phyloP scores from a whole-genome alignment of 2,329 filamentous ascomycete species.

The Teratosphaeria nubilosa region DNA sequence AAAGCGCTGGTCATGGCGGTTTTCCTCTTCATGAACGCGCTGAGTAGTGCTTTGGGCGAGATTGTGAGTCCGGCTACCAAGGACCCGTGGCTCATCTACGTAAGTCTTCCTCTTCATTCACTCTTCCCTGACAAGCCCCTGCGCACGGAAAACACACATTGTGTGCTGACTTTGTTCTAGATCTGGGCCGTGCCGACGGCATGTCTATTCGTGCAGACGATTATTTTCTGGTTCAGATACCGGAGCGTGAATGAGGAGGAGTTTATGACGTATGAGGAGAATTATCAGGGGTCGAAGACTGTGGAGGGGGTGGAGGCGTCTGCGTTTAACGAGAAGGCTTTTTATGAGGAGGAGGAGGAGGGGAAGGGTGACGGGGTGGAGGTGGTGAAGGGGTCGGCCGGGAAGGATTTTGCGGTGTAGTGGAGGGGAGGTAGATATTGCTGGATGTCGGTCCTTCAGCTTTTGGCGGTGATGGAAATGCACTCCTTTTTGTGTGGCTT shows the following conservation, averaged over 20 bases:
- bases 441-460: no score
- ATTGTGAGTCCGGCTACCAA: slow-evolving; percentile 21
- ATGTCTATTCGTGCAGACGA: slow-evolving; percentile 37
- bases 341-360: background rate
- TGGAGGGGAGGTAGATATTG: no score
- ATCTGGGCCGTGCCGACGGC: slow-evolving; percentile 41
- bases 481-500: no score
- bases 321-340: background rate
- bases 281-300: background rate
- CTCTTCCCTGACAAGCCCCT: background rate
- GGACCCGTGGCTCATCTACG: slow-evolving; percentile 40
- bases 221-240: slow-evolving; percentile 41
- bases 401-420: background rate
- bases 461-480: no score
- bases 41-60: slow-evolving; percentile 32
- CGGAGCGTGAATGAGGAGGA: slow-evolving; percentile 38
- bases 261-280: slow-evolving; percentile 26
- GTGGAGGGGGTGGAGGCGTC: background rate
- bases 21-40: slow-evolving; percentile 32
- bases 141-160: background rate
- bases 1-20: slow-evolving; percentile 33
- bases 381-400: background rate
- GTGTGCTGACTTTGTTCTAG: background rate
- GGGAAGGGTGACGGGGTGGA: background rate
- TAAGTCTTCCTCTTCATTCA: background rate